Base-by-base conservation (phyloP, 1,284 basidiomycete genomes). In the Ceratobasidium sp. region DNA sequence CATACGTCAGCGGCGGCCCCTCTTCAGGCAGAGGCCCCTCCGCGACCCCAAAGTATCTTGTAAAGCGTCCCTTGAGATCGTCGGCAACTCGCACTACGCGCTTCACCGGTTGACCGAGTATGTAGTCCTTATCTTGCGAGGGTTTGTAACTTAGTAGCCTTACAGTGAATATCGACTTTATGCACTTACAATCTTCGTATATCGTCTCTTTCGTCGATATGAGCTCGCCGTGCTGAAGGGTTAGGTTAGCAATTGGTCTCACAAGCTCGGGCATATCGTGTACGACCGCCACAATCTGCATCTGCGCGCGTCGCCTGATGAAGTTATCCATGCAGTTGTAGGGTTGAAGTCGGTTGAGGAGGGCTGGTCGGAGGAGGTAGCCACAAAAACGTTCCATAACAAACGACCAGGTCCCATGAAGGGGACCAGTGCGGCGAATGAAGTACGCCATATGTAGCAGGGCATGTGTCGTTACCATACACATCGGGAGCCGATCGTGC, bases 331-430 rank as follows among this genome's bases (percentile, higher is more conserved):
- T 70, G 28, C 77, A 81, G 0, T 82, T 81, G 44, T 80, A 84
- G 0, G 84, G 85, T 42, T 77, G 81, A 0, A 79, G 77, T 2
- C 82, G 82, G 61, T 81, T 84, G 3, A 51, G 46, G 28, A 85
- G 81, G 6, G 81, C 81, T 15, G 81, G 82, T 26, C 66, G n/a
- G 20, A 81, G 79, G 18, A 85, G 77, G 28, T 44, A 42, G 10
- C 83, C 81, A 78, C 84, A 85, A 61, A 79, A 82, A 3, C 81
- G 80, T 72, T 85, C 84, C 81, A 84, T 88, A 0, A 85, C 83
- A 77, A 87, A 88, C 0, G 87, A 86, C 87, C 87, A 89, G 61
- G 86, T 86, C 10, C 81, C 82, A 86, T 86, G 88, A 1, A 87
- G 86, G 3, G 86, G 87, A 0, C 82, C 76, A 9, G 78, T 80